A percentile compares a stretch with the other conserved stretches of the same genome.
These are phyloP conservation scores for Fusarium zealandicum DNA, from an alignment of 2,329 filamentous ascomycete genomes.

Conservation along the genomic window DNA sequence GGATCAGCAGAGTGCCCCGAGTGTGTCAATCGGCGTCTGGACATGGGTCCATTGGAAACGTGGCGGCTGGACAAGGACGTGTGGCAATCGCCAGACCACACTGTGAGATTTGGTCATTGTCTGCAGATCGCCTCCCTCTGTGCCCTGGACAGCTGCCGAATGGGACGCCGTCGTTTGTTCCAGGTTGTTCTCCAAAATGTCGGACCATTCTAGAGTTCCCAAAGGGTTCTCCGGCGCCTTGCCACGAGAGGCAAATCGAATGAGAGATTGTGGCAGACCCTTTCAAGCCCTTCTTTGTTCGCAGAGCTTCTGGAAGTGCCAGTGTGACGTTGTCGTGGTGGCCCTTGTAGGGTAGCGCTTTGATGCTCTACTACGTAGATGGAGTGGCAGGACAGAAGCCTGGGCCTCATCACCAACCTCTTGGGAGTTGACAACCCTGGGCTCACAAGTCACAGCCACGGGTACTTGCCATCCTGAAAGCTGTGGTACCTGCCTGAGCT, in stretches of 20 bases:
- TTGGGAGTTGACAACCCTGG: constrained; percentile 22
- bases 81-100: constrained; percentile 11
- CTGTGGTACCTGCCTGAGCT: constrained; percentile 11
- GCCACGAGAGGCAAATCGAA: constrained; percentile 28
- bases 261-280: neutral
- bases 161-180: constrained; percentile 22
- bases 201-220: constrained; percentile 16
- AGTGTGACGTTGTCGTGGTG: constrained; percentile 15
- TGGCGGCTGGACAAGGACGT: constrained; percentile 34
- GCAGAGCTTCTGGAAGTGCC: constrained; percentile 23
- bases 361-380: neutral
- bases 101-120: constrained; percentile 34
- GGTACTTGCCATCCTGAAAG: neutral
- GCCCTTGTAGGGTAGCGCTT: constrained; percentile 20
- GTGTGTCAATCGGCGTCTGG: constrained; percentile 32
- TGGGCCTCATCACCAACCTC: constrained; percentile 20
- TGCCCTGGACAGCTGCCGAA: constrained; percentile 26
- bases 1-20: constrained; percentile 17
- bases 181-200: constrained; percentile 24
- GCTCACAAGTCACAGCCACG: neutral
- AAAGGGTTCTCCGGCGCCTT: constrained; percentile 13
- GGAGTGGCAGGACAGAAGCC: constrained; percentile 16
- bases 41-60: constrained; percentile 39
- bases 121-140: constrained; percentile 31
- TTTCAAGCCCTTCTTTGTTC: neutral